Evolutionary conservation across 2,329 filamentous ascomycete genomes (phyloP), one percentile per base, ranked within the genome.

Genomic region (Coleophoma crateriformis): DNA sequence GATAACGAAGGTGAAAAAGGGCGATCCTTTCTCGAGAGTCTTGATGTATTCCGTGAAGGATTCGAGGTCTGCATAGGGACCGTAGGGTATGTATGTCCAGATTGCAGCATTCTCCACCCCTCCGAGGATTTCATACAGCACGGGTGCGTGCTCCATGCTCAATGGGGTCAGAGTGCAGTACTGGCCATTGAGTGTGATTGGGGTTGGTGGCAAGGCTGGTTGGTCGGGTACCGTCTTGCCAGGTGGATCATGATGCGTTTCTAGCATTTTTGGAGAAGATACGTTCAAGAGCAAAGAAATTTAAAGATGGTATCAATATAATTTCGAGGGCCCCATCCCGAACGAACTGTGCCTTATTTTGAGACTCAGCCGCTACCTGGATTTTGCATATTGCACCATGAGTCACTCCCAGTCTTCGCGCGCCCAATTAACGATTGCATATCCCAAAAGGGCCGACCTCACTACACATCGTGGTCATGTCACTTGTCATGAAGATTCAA

Each of bases 1-100:
- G 20, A 79, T 68, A 12, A 71, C 66, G 55, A 70, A 80, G 58
- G 70, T 73, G 37, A 71, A 58, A 0, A 68, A 65, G 50, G 74
- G 68, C 1, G 56, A 47, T 0, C 64, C 65, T 3, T 54, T 37
- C 15, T 52, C 34, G 42, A 54, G 22, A 58, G 57, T 48, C 51
- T 61, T 10, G 6, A 71, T 54, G 20, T 58, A 53, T 7, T 32
- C 37, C 20, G 60, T 55, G 54, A 74, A 67, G 27, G 55, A 55
- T 7, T 52, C 47, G 14, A 63, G 32, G n/a, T 64, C 51, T 1
- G 39, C 14, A 49, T 65, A 71, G 0, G 72, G 72, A 0, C 64
- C 68, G 32, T 57, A 49, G 3, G 59, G 56, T 55, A 76, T 62
- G 57, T 74, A 76, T 32, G 68, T 67, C 66, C 69, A 76, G 10